Base-by-base conservation (phyloP, 257 asterid genomes). In the Plantago ovata region DNA sequence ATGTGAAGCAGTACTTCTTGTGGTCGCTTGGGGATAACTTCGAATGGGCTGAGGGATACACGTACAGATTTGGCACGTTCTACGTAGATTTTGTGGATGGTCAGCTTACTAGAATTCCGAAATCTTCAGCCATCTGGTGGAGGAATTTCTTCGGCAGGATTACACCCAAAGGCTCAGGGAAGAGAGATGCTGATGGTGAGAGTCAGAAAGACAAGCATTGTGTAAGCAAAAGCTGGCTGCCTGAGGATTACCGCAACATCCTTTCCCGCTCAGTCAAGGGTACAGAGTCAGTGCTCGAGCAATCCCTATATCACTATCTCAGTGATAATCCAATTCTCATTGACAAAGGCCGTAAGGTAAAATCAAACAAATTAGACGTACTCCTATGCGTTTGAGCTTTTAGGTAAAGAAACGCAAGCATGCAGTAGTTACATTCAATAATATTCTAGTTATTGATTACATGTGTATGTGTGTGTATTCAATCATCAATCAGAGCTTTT, bases 401-500 rank as follows among this genome's bases (percentile, higher is more conserved):
- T 45, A 28, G 36, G 7, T 28, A 28, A 28, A 3, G 6, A 2
- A 28, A n/a, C n/a, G n/a, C n/a, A n/a, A n/a, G n/a, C n/a, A n/a
- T n/a, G n/a, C n/a, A n/a, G n/a, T 8, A 28, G 16, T 43, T 2
- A 8, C 15, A 44, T 14, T 14, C 15, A 7, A 13, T 41, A 3
- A 41, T 41, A 13, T 14, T 3, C 20, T 44, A 3, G 20, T 44
- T 44, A 18, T 44, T 6, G 9, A n/a, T n/a, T n/a, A n/a, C n/a
- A n/a, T 44, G 10, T 0, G 49, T 44, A 44, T 44, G 10, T 15
- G 14, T 15, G 18, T n/a, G n/a, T n/a, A 44, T 44, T 18, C 4
- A 9, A 44, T 44, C 36, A 28, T n/a, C 20, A 8, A 28, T 5
- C 59, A 53, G 59, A 54, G 60, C 21, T 36, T 54, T 24, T 54